phyloP scores from a whole-genome alignment of 768 basidiomycete species.

The Mycena albidolilacea region DNA sequence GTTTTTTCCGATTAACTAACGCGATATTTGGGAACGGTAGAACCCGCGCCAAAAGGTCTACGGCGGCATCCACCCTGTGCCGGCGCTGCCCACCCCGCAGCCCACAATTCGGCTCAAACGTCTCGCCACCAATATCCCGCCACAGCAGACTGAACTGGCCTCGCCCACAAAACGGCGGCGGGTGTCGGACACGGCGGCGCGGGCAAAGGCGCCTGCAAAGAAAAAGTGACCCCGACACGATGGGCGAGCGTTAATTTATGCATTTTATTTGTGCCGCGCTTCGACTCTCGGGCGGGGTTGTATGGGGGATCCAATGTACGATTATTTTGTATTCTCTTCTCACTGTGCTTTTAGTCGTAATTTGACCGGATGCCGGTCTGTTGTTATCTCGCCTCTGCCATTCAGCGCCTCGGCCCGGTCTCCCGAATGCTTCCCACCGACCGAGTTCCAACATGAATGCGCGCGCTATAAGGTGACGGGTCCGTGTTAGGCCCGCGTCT shows the following conservation, averaged over 20 bases:
- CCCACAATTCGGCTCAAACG: conserved; percentile 31
- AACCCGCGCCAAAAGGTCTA: conserved; percentile 34
- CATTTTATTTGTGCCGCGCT: conserved; percentile 24
- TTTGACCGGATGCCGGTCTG: neutral
- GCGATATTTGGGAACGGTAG: neutral
- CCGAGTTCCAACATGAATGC: no score
- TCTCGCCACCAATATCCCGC: conserved; percentile 2
- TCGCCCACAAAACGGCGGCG: conserved; percentile 39
- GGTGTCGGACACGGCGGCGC: conserved; percentile 28
- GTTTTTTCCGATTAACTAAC: neutral
- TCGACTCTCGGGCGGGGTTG: neutral
- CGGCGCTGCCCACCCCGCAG: conserved; percentile 23
- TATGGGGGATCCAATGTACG: neutral
- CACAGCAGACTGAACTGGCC: conserved; percentile 24
- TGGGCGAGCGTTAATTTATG: conserved; percentile 2
- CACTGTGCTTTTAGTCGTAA: neutral
- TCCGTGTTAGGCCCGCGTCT: no score
- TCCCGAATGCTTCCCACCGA: no score
- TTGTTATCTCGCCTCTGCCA: no score
- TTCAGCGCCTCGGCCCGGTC: no score
- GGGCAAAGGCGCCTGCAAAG: conserved; percentile 32
- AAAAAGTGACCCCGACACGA: conserved; percentile 24
- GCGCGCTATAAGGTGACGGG: no score
- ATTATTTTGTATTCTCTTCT: neutral
- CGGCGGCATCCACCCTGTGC: conserved; percentile 27